phyloP scores from a whole-genome alignment of 495 filamentous ascomycete genomes.

The Cairneyella variabilis region DNA sequence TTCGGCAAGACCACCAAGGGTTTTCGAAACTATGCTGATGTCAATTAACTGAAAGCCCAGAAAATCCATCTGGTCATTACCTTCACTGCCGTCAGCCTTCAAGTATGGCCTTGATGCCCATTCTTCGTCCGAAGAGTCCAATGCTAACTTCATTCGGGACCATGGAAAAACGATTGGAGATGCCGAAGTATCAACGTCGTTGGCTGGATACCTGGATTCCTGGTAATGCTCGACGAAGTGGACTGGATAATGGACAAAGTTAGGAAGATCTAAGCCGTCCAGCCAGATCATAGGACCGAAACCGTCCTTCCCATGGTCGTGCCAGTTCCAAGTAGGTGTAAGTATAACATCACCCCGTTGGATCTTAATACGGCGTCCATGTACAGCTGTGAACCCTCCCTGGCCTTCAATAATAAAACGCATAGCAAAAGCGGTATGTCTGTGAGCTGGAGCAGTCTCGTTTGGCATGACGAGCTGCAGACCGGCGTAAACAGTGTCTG shows the following conservation, averaged over 20 bases:
- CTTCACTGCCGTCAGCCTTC: conserved; percentile 32
- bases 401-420: conserved; percentile 48
- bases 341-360: conserved; percentile 46
- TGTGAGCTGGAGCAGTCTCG: conserved; percentile 44
- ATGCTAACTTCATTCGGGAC: conserved; percentile 30
- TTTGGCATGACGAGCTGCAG: conserved; percentile 47
- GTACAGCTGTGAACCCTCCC: conserved; percentile 46
- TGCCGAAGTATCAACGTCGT: conserved; percentile 32
- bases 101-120: conserved; percentile 32
- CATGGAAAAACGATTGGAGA: conserved; percentile 42
- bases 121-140: conserved; percentile 27
- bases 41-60: not conserved
- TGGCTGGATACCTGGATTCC: conserved; percentile 37
- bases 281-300: conserved; percentile 50
- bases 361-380: conserved; percentile 44
- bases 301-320: conserved; percentile 48
- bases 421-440: conserved; percentile 48
- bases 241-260: conserved; percentile 41
- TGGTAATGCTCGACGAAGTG: conserved; percentile 45
- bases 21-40: conserved; percentile 23
- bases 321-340: conserved; percentile 47
- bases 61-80: conserved; percentile 16
- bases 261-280: conserved; percentile 44
- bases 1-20: conserved; percentile 38
- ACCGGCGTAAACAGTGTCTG: conserved; percentile 48